Evolutionary conservation across 2,329 filamentous ascomycete species (phyloP).

Genomic region (Pseudocercospora fuligena): DNA sequence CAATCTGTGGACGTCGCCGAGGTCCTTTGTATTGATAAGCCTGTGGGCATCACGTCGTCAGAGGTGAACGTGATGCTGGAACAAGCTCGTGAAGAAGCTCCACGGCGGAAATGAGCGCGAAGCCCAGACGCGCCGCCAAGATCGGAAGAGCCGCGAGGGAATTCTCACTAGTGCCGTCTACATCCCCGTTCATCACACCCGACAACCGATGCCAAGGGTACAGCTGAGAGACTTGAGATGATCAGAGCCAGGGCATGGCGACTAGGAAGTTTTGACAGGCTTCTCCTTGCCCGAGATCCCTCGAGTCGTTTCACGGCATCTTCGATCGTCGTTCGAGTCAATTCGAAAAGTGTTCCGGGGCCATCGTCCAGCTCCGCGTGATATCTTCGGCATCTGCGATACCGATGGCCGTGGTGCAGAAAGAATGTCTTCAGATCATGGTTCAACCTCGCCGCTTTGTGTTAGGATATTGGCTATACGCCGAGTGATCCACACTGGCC

Average conservation of each 20-base stretch:
- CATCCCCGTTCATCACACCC: slow-evolving; percentile 1
- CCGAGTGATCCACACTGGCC: slow-evolving; percentile 40
- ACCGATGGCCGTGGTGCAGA: not conserved
- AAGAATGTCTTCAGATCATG: not conserved
- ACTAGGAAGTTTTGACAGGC: not conserved
- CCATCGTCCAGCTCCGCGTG: slow-evolving; percentile 9
- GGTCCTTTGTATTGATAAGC: not conserved
- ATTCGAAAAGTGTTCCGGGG: not conserved
- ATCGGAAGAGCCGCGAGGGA: not conserved
- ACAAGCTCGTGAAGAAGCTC: slow-evolving; percentile 17
- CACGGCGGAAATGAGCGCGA: slow-evolving; percentile 1
- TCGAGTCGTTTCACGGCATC: slow-evolving; percentile 6
- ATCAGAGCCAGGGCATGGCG: slow-evolving; percentile 4
- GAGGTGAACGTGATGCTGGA: not conserved
- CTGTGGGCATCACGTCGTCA: not conserved
- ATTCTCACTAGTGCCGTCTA: not conserved
- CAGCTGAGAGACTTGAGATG: slow-evolving; percentile 9
- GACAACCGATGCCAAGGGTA: slow-evolving; percentile 9
- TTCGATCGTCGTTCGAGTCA: slow-evolving; percentile 3
- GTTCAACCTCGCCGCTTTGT: slow-evolving; percentile 30
- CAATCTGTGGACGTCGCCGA: not conserved
- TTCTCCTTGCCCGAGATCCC: slow-evolving; percentile 10
- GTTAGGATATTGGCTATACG: slow-evolving; percentile 23
- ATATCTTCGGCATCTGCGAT: slow-evolving; percentile 15
- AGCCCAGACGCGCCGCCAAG: slow-evolving; percentile 5